Evolutionary conservation across 441 rosid genomes (phyloP).

Genomic region (Codiaeum variegatum): DNA sequence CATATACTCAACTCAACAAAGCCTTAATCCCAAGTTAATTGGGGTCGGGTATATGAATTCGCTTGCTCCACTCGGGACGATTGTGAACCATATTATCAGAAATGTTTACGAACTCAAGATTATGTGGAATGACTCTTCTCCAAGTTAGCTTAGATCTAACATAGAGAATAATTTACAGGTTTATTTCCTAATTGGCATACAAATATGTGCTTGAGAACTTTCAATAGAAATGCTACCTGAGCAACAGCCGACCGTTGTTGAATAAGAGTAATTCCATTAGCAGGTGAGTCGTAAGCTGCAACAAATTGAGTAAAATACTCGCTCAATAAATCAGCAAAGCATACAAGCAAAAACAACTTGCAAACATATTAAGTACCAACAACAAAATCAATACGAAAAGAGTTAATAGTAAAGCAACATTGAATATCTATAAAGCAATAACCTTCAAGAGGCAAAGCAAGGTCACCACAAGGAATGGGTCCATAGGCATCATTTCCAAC

Average conservation of each 20-base stretch:
- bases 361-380: neutral
- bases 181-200: neutral
- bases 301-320: constrained; percentile 10
- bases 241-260: constrained; percentile 80
- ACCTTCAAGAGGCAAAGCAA: constrained; percentile 88
- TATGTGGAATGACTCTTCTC: too few species aligned
- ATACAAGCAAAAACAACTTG: neutral
- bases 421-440: neutral
- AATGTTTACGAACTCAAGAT: too few species aligned
- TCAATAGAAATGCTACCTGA: constrained; percentile 38
- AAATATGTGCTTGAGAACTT: neutral
- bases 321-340: neutral
- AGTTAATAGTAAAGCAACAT: neutral
- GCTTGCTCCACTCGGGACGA: too few species aligned
- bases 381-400: neutral
- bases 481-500: constrained; percentile 83
- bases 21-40: too few species aligned
- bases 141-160: too few species aligned
- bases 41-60: too few species aligned
- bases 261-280: constrained; percentile 42
- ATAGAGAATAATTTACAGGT: neutral
- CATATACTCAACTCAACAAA: too few species aligned
- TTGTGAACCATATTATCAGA: too few species aligned
- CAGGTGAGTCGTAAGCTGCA: constrained; percentile 61
- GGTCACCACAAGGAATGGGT: constrained; percentile 63